Base-by-base conservation (phyloP, 2,329 filamentous ascomycete species). In the Zasmidium cellare region DNA sequence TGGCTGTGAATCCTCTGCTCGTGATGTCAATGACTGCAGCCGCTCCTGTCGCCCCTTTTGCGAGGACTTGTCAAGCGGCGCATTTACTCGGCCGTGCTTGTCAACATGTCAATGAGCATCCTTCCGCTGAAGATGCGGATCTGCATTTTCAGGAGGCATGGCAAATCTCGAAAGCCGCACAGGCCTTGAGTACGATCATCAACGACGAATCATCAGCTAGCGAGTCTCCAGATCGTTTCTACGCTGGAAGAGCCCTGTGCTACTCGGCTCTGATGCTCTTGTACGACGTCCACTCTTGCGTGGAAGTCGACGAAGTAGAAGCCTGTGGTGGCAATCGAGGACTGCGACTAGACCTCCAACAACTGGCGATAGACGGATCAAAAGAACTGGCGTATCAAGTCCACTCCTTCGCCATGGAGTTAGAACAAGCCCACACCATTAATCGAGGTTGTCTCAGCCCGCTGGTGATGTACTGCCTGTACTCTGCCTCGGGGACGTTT, bases 211-310 rank as follows among this genome's bases (percentile, higher is more conserved):
- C 31, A 23, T 16, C 52, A 7, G 25, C 20, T 12, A 46, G 46
- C 3, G 46, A 41, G 22, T 51, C 57, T 16, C 53, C 56, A 9
- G 54, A 62, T 16, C 51, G 44, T 5, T 56, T 66, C 14, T 62
- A 59, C 45, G 51, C 57, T 20, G 61, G 62, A 9, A 50, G 55
- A 6, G 62, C 57, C 2, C 46, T 66, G 2, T 59, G 59, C 11
- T 62, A 58, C 28, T 56, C 57, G 1, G 60, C 56, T 3, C 51
- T 65, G 11, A 53, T 59, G 9, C 52, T 58, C 9, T 44, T 66
- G 12, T 66, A 60, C 41, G 64, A 66, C 44, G 53, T 63, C 7
- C 60, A 66, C 46, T 58, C 62, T 25, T 66, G 64, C 51, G 57
- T 63, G 23, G 64, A 66, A 52, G 51, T 54, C 2, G 61, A 60